These are phyloP conservation scores for Aspergillus tamarii DNA, from an alignment of 2,329 filamentous ascomycete genomes.

Conservation along the genomic window DNA sequence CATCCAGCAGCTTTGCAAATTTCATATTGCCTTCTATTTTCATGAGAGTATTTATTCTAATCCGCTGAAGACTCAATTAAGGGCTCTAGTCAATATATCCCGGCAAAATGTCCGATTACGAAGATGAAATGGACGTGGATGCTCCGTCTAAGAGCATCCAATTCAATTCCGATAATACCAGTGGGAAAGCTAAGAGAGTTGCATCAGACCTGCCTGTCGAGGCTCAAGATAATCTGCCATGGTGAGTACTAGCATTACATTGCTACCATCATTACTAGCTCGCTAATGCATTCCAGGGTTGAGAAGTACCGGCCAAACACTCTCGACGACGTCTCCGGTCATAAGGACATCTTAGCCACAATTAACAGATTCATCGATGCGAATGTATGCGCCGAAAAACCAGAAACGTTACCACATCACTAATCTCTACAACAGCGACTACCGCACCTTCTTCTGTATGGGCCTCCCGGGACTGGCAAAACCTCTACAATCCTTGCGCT, in stretches of 20 bases:
- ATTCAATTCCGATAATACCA: slow-evolving; percentile 74
- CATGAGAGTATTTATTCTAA: background rate
- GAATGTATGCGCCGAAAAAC: slow-evolving; percentile 59
- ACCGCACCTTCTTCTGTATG: slow-evolving; percentile 94
- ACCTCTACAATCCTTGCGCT: slow-evolving; percentile 95
- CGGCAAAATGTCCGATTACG: slow-evolving; percentile 56
- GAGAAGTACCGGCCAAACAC: slow-evolving; percentile 94
- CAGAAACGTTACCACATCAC: background rate
- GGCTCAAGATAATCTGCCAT: slow-evolving; percentile 90
- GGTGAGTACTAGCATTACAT: slow-evolving; percentile 55
- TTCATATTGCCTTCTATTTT: background rate
- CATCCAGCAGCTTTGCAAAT: background rate
- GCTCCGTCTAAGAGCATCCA: slow-evolving; percentile 55
- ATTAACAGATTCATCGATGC: slow-evolving; percentile 97
- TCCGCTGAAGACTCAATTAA: background rate
- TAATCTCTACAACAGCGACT: slow-evolving; percentile 59
- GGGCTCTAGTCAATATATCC: background rate
- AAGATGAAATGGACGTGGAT: slow-evolving; percentile 73
- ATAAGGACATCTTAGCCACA: slow-evolving; percentile 94
- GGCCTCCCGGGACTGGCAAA: slow-evolving; percentile 94
- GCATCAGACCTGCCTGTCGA: slow-evolving; percentile 92
- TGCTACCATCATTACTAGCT: background rate
- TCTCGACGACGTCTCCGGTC: slow-evolving; percentile 89
- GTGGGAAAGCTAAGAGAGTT: slow-evolving; percentile 83
- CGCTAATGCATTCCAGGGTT: slow-evolving; percentile 62